phyloP scores from a whole-genome alignment of 371 early-diverging fungal genomes.

The Dichotomocladium elegans region DNA sequence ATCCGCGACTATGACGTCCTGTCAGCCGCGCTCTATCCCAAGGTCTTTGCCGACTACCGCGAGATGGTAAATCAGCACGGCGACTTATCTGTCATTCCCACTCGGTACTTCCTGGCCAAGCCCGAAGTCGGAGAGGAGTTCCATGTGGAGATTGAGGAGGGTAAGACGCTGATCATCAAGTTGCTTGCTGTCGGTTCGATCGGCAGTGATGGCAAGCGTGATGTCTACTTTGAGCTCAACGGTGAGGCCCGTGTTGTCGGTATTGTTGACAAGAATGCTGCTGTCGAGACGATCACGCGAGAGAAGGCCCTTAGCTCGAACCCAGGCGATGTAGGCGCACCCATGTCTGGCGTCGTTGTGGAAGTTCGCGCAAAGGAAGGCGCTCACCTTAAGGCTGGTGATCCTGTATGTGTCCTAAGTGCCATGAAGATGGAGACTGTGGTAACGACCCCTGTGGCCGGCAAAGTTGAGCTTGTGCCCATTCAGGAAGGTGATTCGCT shows the following conservation, averaged over 20 bases:
- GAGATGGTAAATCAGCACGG: conserved; percentile 71
- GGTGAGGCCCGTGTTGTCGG: conserved; percentile 90
- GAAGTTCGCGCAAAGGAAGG: conserved; percentile 86
- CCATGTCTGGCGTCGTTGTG: conserved; percentile 94
- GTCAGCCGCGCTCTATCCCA: conserved; percentile 89
- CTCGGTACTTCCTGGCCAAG: conserved; percentile 85
- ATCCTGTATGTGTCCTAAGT: conserved; percentile 83
- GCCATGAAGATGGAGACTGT: conserved; percentile 99
- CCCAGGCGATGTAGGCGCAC: conserved; percentile 87
- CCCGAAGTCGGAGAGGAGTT: conserved; percentile 86
- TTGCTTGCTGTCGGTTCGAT: conserved; percentile 86
- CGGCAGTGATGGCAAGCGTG: conserved; percentile 75
- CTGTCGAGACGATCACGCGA: conserved; percentile 64
- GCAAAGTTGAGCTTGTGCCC: conserved; percentile 68
- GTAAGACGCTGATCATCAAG: conserved; percentile 88
- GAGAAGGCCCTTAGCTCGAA: conserved; percentile 74
- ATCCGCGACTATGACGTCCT: conserved; percentile 86
- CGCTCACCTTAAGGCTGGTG: conserved; percentile 79
- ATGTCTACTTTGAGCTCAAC: conserved; percentile 94
- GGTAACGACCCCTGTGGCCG: conserved; percentile 79
- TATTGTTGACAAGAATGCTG: conserved; percentile 58
- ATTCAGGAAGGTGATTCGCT: conserved; percentile 77
- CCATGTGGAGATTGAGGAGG: conserved; percentile 80
- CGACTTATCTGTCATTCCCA: conserved; percentile 84
- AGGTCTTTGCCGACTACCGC: conserved; percentile 90